Percentiles rank a stretch among this genome's conserved stretches.
phyloP scores from a whole-genome alignment of 2,329 filamentous ascomycete genomes.

The Sporothrix phasma region DNA sequence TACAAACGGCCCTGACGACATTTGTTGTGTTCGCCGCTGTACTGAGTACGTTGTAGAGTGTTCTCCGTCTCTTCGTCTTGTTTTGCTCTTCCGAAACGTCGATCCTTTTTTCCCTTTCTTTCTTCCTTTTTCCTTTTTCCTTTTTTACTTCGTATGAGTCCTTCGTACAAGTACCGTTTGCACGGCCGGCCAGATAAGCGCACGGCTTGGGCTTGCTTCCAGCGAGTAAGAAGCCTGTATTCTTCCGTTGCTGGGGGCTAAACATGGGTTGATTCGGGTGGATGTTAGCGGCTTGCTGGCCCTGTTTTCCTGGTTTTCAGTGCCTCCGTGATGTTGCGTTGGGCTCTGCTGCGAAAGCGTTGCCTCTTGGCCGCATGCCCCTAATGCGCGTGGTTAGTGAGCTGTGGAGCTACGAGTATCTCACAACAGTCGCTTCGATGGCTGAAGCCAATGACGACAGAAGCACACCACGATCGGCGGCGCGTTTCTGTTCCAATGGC shows the following conservation, averaged over 20 bases:
- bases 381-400: neutral
- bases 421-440: neutral
- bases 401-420: neutral
- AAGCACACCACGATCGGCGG: neutral
- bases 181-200: neutral
- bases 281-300: neutral
- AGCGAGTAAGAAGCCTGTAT: constrained; percentile 2
- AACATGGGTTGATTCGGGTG: neutral
- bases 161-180: no score
- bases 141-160: no score
- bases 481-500: neutral
- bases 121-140: neutral
- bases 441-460: neutral
- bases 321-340: no score
- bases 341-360: constrained; percentile 1
- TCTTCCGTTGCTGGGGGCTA: neutral
- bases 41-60: no score
- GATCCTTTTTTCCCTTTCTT: neutral
- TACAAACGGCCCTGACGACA: neutral
- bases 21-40: no score
- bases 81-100: neutral
- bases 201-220: no score
- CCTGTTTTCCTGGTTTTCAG: no score
- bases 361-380: neutral
- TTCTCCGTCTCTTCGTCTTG: neutral